These are phyloP conservation scores for Cladophialophora bantiana DNA, from an alignment of 2,329 filamentous ascomycete genomes.

Conservation along the genomic window DNA sequence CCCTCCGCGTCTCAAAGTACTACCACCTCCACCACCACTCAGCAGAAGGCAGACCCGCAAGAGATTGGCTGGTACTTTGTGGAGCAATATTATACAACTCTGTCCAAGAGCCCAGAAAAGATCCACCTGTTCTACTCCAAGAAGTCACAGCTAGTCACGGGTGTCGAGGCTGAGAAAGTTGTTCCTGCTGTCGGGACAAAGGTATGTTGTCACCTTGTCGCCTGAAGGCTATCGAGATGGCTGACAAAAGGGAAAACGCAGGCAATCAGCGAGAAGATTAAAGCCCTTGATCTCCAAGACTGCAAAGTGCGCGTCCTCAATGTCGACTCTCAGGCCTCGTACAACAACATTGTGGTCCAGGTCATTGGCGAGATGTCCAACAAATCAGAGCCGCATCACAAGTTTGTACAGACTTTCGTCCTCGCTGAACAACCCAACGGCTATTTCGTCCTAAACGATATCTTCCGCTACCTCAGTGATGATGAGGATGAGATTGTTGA, in stretches of 20 bases:
- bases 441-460: slow-evolving; percentile 98
- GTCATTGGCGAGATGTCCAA: slow-evolving; percentile 98
- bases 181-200: slow-evolving; percentile 85
- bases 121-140: slow-evolving; percentile 97
- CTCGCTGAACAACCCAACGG: slow-evolving; percentile 94
- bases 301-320: slow-evolving; percentile 98
- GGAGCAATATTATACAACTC: slow-evolving; percentile 97
- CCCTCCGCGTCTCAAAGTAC: slow-evolving; percentile 40
- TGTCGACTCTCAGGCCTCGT: slow-evolving; percentile 93
- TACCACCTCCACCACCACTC: slow-evolving; percentile 41
- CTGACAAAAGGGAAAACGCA: slow-evolving; percentile 48
- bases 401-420: slow-evolving; percentile 97
- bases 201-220: slow-evolving; percentile 61
- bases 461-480: slow-evolving; percentile 91
- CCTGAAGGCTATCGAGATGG: background rate
- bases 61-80: slow-evolving; percentile 99
- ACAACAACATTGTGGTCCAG: slow-evolving; percentile 93
- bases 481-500: slow-evolving; percentile 68
- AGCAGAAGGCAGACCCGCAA: slow-evolving; percentile 64
- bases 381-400: slow-evolving; percentile 87
- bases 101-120: slow-evolving; percentile 93
- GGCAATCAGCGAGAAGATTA: slow-evolving; percentile 94
- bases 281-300: slow-evolving; percentile 90
- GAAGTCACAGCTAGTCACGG: slow-evolving; percentile 92
- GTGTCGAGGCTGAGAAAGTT: slow-evolving; percentile 86